Conservation (phyloP, 495 filamentous ascomycete species). For the Aspergillus cristatus region DNA sequence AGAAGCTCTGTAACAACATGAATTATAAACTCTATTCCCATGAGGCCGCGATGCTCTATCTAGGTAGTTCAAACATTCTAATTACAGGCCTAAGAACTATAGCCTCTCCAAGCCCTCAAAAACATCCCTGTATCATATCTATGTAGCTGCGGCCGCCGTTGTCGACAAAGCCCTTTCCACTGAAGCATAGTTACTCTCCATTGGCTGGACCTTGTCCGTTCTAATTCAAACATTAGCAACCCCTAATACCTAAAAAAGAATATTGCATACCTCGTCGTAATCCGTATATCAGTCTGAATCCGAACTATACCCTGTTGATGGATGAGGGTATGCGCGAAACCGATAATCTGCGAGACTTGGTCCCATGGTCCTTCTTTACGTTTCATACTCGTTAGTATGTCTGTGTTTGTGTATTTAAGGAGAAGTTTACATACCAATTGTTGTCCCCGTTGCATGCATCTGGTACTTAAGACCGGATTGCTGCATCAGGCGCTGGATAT, state of each 20-base stretch:
- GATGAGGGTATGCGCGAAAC: constrained; percentile 69
- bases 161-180: constrained; percentile 15
- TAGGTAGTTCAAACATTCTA: too few species aligned
- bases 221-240: constrained; percentile 6
- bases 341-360: constrained; percentile 67
- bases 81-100: too few species aligned
- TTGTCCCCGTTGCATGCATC: constrained; percentile 82
- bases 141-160: background rate
- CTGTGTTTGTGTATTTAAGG: background rate
- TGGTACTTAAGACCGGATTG: constrained; percentile 59
- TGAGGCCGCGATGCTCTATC: too few species aligned
- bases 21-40: too few species aligned
- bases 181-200: constrained; percentile 10
- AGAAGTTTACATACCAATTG: constrained; percentile 52
- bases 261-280: constrained; percentile 58
- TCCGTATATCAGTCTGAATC: constrained; percentile 74
- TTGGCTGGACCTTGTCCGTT: constrained; percentile 19
- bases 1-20: too few species aligned
- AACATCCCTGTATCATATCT: too few species aligned
- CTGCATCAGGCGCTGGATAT: constrained; percentile 66
- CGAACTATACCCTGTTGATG: constrained; percentile 63
- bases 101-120: too few species aligned
- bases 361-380: constrained; percentile 73
- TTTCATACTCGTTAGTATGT: background rate
- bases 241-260: too few species aligned